A percentile compares a stretch with the other conserved stretches of the same genome.
These are phyloP conservation scores for Apocynum venetum DNA, from an alignment of 257 asterid species.

Conservation along the genomic window DNA sequence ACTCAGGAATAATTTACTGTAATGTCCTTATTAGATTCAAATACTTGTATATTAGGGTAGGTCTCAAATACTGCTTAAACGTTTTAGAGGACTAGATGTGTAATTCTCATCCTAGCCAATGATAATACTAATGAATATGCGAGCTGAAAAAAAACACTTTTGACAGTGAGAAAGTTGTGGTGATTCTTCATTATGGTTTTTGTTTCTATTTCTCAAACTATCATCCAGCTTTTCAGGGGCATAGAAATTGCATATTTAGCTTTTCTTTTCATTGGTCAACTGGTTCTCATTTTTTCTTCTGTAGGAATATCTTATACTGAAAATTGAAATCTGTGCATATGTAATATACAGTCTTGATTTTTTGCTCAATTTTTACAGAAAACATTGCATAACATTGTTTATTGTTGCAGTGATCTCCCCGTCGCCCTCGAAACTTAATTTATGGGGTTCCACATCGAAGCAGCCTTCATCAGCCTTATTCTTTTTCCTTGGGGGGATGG, in stretches of 20 bases:
- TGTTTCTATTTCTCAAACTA: neutral
- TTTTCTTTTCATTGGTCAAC: neutral
- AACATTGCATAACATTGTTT: neutral
- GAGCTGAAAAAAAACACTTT: neutral
- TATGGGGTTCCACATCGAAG: neutral
- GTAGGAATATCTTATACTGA: neutral
- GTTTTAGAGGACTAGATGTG: neutral
- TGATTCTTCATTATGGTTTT: neutral
- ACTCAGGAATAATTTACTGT: neutral
- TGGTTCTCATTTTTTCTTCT: neutral
- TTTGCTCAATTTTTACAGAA: neutral
- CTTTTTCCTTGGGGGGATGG: conserved; percentile 51
- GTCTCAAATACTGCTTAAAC: neutral
- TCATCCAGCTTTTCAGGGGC: neutral
- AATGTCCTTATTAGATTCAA: neutral
- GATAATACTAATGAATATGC: neutral
- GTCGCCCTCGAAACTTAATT: neutral
- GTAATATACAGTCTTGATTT: neutral
- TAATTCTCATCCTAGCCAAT: neutral
- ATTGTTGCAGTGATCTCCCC: conserved; percentile 6
- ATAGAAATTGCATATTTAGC: no score
- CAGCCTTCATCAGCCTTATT: conserved; percentile 36
- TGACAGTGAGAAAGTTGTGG: neutral
- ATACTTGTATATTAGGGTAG: neutral
- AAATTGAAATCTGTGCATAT: neutral